Base-by-base conservation (phyloP, 352 stramenopile species). In the Chrysophaeum taylorii region DNA sequence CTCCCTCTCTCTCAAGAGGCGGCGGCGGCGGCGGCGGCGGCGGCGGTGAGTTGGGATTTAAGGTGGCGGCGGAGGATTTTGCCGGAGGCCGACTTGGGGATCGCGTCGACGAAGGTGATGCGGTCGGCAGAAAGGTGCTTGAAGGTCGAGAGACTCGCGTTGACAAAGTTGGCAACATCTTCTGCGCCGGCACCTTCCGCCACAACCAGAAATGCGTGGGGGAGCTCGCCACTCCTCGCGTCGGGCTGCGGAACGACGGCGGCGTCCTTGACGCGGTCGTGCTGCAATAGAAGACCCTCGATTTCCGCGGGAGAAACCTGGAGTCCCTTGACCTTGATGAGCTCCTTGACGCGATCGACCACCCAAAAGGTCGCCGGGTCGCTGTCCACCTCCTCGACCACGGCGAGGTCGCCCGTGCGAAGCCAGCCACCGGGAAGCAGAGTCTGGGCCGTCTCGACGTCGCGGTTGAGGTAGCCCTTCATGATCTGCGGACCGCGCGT, bases 271-370 rank as follows among this genome's bases (percentile, higher is more conserved):
- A 97, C 75, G n/a, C 75, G 31, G 45, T 81, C 74, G 74, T 95
- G 83, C 2, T 76, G 80, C 15, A 93, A 80, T 1, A 96, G 50
- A 9, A 94, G 74, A 29, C 89, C 89, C 77, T 96, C 91, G 27
- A 96, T 78, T 74, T 96, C 91, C 0, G 89, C 89, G 18, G 90
- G 91, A 14, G 89, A 85, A 16, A 97, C 85, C 75, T 92, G 89
- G 62, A 91, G 90, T 0, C 90, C 91, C 70, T 93, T 93, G 70
- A 93, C 89, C 81, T 97, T 97, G 78, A 96, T 97, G 43, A 97
- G 79, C 76, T 96, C 90, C 82, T 97, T 96, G 37, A 93, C 77
- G n/a, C 90, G 79, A 75, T 96, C 91, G 0, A 88, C 87, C 61
- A 96, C 92, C 70, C 87, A 94, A 33, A 96, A 84, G 72, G 82